Percentiles rank a stretch among this genome's conserved stretches.
Conservation (phyloP, 2,329 filamentous ascomycete genomes). For the Colletotrichum sp. region DNA sequence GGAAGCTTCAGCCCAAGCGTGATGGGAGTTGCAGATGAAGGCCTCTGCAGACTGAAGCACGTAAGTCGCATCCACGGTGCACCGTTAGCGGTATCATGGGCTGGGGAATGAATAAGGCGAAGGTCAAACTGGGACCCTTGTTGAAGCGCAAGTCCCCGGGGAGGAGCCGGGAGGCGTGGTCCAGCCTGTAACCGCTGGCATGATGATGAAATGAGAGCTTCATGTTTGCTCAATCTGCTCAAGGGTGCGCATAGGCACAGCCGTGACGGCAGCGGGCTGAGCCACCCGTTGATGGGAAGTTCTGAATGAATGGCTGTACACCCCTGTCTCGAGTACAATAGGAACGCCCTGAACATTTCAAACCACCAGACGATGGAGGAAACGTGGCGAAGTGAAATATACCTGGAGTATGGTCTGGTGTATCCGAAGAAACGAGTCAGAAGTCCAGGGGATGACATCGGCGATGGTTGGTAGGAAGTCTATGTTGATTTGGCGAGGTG, state of each 20-base stretch:
- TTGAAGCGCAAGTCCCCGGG: neutral
- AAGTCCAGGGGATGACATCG: neutral
- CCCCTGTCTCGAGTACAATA: neutral
- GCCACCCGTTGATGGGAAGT: neutral
- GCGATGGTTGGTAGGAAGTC: neutral
- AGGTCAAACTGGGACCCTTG: neutral
- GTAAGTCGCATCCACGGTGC: neutral
- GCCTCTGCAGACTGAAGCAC: neutral
- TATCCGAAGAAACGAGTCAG: neutral
- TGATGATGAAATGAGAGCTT: slow-evolving; percentile 4
- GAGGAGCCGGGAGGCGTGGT: neutral
- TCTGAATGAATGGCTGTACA: neutral
- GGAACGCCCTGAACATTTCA: neutral
- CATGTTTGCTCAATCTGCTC: neutral
- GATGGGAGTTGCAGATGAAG: neutral
- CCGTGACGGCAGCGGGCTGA: slow-evolving; percentile 2
- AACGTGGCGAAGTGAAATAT: neutral
- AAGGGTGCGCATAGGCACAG: neutral
- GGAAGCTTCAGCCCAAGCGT: neutral
- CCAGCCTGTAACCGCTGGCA: slow-evolving; percentile 3
- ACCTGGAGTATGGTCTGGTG: neutral
- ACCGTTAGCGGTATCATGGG: neutral
- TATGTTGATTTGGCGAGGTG: neutral
- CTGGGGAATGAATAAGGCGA: neutral
- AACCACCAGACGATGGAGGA: neutral